Percentiles rank a stretch among this genome's conserved stretches.
phyloP scores from a whole-genome alignment of 23 red algal species.

The Chondrus crispus region DNA sequence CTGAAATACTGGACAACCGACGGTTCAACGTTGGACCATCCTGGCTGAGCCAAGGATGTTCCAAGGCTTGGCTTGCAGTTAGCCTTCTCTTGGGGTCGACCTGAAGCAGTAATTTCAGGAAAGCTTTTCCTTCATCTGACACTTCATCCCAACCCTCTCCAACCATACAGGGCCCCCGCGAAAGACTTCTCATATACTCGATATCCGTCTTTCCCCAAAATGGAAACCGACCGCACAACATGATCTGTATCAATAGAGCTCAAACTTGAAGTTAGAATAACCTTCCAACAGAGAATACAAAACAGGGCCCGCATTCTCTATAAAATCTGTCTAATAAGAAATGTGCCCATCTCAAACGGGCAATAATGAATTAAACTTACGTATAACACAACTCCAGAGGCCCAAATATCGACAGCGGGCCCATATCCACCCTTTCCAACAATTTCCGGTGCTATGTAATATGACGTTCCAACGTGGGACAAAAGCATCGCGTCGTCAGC shows the following conservation, averaged over 20 bases:
- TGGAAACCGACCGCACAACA: constrained; percentile 85
- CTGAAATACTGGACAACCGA: constrained; percentile 34
- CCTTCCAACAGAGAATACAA: too few species aligned
- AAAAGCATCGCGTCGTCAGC: constrained; percentile 47
- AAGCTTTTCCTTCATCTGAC: constrained; percentile 70
- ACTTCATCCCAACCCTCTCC: constrained; percentile 76
- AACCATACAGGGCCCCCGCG: constrained; percentile 53
- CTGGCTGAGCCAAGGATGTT: constrained; percentile 62
- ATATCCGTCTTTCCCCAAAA: constrained; percentile 82
- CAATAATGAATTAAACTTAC: constrained; percentile 27
- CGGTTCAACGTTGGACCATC: constrained; percentile 40
- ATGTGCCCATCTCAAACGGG: too few species aligned
- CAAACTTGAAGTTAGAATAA: too few species aligned
- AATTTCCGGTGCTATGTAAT: constrained; percentile 96
- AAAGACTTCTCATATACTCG: constrained; percentile 67
- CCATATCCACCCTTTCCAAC: constrained; percentile 76
- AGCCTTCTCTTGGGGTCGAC: constrained; percentile 83
- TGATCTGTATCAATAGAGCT: too few species aligned
- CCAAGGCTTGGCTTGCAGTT: constrained; percentile 66
- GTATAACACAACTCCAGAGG: constrained; percentile 92
- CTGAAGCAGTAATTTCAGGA: constrained; percentile 66
- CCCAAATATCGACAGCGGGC: constrained; percentile 93
- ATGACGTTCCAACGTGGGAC: constrained; percentile 76
- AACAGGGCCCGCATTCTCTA: too few species aligned
- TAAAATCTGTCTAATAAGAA: too few species aligned